Evolutionary conservation across 257 asterid species (phyloP), one percentile per base, ranked within the genome.

Genomic region (Scutellaria minor): DNA sequence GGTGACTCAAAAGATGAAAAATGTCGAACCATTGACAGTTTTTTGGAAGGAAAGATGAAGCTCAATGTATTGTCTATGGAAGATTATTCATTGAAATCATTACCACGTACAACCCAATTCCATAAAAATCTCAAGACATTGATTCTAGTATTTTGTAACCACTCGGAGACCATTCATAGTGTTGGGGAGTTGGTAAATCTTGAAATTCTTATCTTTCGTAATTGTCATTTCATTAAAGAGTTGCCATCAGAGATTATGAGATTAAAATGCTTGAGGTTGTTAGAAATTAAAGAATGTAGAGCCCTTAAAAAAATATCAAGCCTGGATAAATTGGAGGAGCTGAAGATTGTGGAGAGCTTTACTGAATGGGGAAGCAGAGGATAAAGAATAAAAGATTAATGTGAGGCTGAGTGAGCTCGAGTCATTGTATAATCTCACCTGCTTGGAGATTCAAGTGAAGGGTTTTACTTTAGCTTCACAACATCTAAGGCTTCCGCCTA

Each of bases 1-100:
- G 9, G 31, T n/a, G 13, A 3, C 7, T 41, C 77, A 63, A 0
- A 1, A 0, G 22, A 58, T 2, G 1, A 5, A 6, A 62, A 66
- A 35, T 12, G 56, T 3, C 12, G 6, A 15, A 11, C 14, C 7
- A 2, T 11, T 15, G 31, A 6, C 14, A 5, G 5, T 51, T 7
- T 11, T 45, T 31, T 61, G 12, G 7, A 42, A 51, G 60, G 66
- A 31, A 40, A 60, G 48, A 44, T 3, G 9, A 9, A 27, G 14
- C 78, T 74, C 18, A 42, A 45, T 31, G 78, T 66, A 62, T 56
- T 74, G 51, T 66, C 11, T 56, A 31, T 60, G 5, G 1, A 8
- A 9, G 0, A 9, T 37, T 0, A 8, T 5, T 47, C 60, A 27
- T 13, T 47, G 44, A 13, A 20, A 1, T 46, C 57, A 47, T 4